Percentiles rank a stretch among this genome's conserved stretches.
These are phyloP conservation scores for Alternaria sp. DNA, from an alignment of 2,329 filamentous ascomycete genomes.

Conservation along the genomic window DNA sequence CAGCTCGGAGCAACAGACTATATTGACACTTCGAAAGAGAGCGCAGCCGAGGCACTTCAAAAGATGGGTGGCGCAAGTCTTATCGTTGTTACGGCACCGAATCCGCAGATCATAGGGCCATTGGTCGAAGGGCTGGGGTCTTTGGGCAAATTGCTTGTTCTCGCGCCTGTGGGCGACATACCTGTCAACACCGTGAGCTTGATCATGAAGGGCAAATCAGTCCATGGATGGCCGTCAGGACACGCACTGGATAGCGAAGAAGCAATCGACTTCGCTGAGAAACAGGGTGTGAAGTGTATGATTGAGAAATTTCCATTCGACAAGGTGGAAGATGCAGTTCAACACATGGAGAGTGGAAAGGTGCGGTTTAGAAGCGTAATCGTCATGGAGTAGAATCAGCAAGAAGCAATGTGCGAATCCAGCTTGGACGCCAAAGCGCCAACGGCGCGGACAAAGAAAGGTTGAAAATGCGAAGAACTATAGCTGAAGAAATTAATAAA, in stretches of 20 bases:
- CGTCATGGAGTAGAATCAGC: conserved; percentile 52
- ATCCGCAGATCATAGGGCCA: conserved; percentile 62
- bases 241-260: conserved; percentile 63
- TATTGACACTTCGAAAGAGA: conserved; percentile 62
- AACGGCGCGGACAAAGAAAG: not conserved
- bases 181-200: conserved; percentile 54
- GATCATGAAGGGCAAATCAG: conserved; percentile 57
- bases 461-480: not conserved
- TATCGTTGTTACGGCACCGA: conserved; percentile 70
- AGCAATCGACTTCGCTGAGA: conserved; percentile 59
- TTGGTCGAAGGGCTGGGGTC: conserved; percentile 64
- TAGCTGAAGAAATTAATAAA: conserved; percentile 11
- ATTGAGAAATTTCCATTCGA: conserved; percentile 63
- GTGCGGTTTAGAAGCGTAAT: conserved; percentile 62
- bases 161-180: conserved; percentile 61
- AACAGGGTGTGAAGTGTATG: conserved; percentile 61
- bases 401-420: not conserved
- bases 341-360: conserved; percentile 60
- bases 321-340: conserved; percentile 59
- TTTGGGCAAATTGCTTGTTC: conserved; percentile 67
- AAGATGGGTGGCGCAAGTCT: conserved; percentile 69
- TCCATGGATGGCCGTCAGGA: conserved; percentile 63
- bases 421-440: not conserved
- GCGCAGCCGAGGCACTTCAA: conserved; percentile 60
- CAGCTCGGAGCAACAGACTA: conserved; percentile 66